phyloP scores from a whole-genome alignment of 163 green algal species.

The Scenedesmus sp. region DNA sequence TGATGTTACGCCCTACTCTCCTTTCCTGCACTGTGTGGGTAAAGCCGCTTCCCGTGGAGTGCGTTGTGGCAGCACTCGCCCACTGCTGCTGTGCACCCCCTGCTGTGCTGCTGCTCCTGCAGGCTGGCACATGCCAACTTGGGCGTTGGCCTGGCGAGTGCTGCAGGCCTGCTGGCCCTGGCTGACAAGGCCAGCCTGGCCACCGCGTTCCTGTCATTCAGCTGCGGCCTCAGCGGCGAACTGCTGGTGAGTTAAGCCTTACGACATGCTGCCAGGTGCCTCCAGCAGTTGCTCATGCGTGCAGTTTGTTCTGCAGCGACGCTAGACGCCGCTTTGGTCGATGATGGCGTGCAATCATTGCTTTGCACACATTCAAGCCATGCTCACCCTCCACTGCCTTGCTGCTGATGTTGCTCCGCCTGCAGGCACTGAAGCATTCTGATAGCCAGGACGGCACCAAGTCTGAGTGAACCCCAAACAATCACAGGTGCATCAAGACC shows the following conservation, averaged over 20 bases:
- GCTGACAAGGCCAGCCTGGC: slow-evolving; percentile 46
- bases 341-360: too few species aligned
- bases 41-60: too few species aligned
- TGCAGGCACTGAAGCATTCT: neutral
- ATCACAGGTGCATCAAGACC: too few species aligned
- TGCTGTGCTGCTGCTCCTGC: neutral
- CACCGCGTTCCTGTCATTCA: slow-evolving; percentile 38
- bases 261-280: too few species aligned
- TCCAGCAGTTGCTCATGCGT: too few species aligned
- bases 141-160: slow-evolving; percentile 23
- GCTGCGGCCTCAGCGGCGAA: slow-evolving; percentile 43
- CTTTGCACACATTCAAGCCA: neutral
- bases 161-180: slow-evolving; percentile 31
- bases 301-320: too few species aligned
- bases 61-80: too few species aligned
- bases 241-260: slow-evolving; percentile 25
- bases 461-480: neutral
- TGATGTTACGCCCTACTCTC: too few species aligned
- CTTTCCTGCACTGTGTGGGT: too few species aligned
- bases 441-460: neutral
- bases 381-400: neutral
- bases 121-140: slow-evolving; percentile 43
- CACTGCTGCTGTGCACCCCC: too few species aligned
- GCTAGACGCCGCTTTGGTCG: too few species aligned
- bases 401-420: neutral